phyloP scores from a whole-genome alignment of 108 stramenopile genomes.

The Pseudonitzschia pungens region DNA sequence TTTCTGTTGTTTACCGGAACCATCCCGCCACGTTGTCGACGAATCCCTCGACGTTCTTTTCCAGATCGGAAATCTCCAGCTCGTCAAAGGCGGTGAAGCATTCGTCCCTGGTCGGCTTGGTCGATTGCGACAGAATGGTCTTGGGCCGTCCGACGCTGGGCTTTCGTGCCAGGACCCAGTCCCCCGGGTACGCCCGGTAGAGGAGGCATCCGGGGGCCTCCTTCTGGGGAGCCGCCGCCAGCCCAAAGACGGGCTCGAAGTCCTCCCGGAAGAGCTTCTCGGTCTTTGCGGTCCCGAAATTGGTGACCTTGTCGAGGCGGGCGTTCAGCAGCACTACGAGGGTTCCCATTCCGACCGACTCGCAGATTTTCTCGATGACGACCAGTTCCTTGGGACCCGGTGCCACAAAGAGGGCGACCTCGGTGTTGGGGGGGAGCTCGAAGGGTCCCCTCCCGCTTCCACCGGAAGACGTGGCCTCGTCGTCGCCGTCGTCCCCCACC shows the following conservation, averaged over 20 bases:
- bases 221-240: slow-evolving; percentile 73
- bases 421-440: slow-evolving; percentile 54
- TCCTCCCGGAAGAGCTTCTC: slow-evolving; percentile 54
- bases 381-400: slow-evolving; percentile 80
- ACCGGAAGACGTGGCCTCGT: slow-evolving; percentile 6
- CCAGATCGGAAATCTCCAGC: slow-evolving; percentile 65
- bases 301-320: slow-evolving; percentile 51
- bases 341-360: slow-evolving; percentile 68
- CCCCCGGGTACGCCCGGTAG: slow-evolving; percentile 64
- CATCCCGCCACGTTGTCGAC: slow-evolving; percentile 74
- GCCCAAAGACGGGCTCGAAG: slow-evolving; percentile 71
- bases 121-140: slow-evolving; percentile 46
- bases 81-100: slow-evolving; percentile 53
- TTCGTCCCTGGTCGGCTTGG: slow-evolving; percentile 50
- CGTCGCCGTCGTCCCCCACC: slow-evolving; percentile 38
- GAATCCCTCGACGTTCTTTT: slow-evolving; percentile 66
- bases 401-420: slow-evolving; percentile 83
- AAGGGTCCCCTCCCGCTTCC: slow-evolving; percentile 40
- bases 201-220: slow-evolving; percentile 71
- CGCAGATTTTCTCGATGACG: slow-evolving; percentile 69
- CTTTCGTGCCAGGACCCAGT: slow-evolving; percentile 79
- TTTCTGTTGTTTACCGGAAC: slow-evolving; percentile 37
- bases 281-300: slow-evolving; percentile 57
- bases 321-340: slow-evolving; percentile 82
- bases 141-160: slow-evolving; percentile 77